Evolutionary conservation across 169 alveolate species (phyloP).

Genomic region (Plasmodium yoelii): DNA sequence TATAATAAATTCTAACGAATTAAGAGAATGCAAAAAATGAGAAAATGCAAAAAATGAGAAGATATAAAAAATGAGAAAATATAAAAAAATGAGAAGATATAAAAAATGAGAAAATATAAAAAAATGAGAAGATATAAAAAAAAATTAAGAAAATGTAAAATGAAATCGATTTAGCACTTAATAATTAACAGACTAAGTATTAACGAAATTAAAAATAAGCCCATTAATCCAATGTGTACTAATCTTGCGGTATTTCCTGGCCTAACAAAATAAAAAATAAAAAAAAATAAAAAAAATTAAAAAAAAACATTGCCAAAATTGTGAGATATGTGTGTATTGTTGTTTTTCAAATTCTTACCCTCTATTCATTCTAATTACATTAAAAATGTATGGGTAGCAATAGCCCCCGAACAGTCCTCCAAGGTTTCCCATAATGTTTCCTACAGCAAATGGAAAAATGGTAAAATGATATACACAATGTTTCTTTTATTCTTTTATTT

Average conservation of each 20-base stretch:
- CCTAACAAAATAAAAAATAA: conserved; percentile 18
- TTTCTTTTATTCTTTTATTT: too few relatives aligned
- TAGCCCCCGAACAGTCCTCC: conserved; percentile 57
- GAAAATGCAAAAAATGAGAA: too few relatives aligned
- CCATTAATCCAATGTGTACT: not conserved
- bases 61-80: too few relatives aligned
- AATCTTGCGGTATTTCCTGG: conserved; percentile 11
- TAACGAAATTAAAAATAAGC: conserved; percentile 8
- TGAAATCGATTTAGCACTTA: conserved; percentile 14
- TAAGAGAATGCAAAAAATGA: too few relatives aligned
- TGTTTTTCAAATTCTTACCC: not conserved
- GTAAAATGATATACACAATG: too few relatives aligned
- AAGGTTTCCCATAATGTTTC: conserved; percentile 54
- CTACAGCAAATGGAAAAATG: conserved; percentile 18
- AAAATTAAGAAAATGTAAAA: not conserved
- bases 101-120: too few relatives aligned
- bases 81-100: too few relatives aligned
- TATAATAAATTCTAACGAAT: too few relatives aligned
- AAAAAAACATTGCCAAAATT: not conserved
- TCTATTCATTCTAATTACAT: not conserved
- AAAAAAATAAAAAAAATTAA: conserved; percentile 10
- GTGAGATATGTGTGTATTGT: too few relatives aligned
- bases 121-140: too few relatives aligned
- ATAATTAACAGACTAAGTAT: conserved; percentile 7
- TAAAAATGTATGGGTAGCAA: conserved; percentile 32